These are phyloP conservation scores for Poterioochromonas sp. DNA, from an alignment of 352 stramenopile genomes.

Conservation along the genomic window DNA sequence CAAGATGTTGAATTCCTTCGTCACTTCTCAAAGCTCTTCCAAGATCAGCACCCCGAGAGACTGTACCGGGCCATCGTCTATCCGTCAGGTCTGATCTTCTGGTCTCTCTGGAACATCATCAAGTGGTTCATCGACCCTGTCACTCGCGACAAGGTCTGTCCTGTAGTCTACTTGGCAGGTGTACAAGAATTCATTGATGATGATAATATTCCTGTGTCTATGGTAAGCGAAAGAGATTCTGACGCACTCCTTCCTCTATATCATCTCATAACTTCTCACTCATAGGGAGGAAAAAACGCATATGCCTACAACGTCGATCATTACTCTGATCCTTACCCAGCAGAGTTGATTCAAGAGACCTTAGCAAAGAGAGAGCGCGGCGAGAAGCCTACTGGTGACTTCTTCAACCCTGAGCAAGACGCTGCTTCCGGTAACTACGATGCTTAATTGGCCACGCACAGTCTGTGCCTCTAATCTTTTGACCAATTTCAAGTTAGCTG, in stretches of 20 bases:
- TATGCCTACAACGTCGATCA: background rate
- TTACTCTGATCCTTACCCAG: constrained; percentile 3
- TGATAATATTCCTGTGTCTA: constrained; percentile 21
- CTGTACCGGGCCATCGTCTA: constrained; percentile 17
- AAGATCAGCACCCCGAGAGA: constrained; percentile 18
- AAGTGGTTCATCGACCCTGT: constrained; percentile 35
- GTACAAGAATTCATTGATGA: constrained; percentile 30
- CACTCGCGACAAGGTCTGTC: constrained; percentile 6
- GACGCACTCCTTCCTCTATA: background rate
- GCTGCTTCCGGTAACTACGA: background rate
- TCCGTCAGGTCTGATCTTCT: constrained; percentile 29
- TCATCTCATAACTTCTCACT: background rate
- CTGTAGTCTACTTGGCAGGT: constrained; percentile 20
- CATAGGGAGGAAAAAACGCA: background rate
- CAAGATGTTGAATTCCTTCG: constrained; percentile 17
- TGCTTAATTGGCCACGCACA: too few relatives aligned
- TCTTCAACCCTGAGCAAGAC: background rate
- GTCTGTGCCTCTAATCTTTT: too few relatives aligned
- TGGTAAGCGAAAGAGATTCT: background rate
- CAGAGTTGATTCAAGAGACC: background rate
- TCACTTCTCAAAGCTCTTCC: background rate
- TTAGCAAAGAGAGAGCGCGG: background rate
- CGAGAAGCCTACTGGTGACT: background rate
- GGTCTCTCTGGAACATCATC: constrained; percentile 16
- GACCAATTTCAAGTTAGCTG: too few relatives aligned